Evolutionary conservation across 768 basidiomycete species (phyloP).

Genomic region (Podaxis pistillaris): DNA sequence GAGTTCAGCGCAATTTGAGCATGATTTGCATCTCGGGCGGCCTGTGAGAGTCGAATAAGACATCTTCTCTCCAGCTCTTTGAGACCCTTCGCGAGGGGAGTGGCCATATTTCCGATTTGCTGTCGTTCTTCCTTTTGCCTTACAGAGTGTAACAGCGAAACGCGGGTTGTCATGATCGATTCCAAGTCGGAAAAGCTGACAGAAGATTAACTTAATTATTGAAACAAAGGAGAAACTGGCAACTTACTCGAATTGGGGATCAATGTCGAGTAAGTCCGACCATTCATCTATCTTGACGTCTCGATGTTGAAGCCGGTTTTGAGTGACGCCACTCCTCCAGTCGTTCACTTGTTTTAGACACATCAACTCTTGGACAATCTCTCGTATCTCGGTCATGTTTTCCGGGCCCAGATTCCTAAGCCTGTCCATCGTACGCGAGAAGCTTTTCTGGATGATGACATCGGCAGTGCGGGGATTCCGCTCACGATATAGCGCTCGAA

Average conservation of each 20-base stretch:
- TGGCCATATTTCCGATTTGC: slow-evolving; percentile 69
- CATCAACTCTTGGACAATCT: slow-evolving; percentile 69
- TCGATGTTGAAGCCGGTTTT: slow-evolving; percentile 32
- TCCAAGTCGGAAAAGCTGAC: slow-evolving; percentile 75
- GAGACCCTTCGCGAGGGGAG: slow-evolving; percentile 50
- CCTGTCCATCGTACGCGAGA: slow-evolving; percentile 60
- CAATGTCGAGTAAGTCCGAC: slow-evolving; percentile 45
- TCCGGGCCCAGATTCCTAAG: slow-evolving; percentile 72
- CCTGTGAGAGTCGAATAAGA: slow-evolving; percentile 67
- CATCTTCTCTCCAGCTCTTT: slow-evolving; percentile 65
- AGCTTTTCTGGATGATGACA: slow-evolving; percentile 43
- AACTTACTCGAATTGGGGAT: slow-evolving; percentile 66
- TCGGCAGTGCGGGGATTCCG: slow-evolving; percentile 54
- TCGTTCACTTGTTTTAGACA: slow-evolving; percentile 74
- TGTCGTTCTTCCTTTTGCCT: slow-evolving; percentile 69
- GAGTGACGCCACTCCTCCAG: slow-evolving; percentile 48
- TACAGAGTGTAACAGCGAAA: slow-evolving; percentile 75
- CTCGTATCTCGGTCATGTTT: slow-evolving; percentile 73
- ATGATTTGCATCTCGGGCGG: slow-evolving; percentile 66
- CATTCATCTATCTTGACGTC: slow-evolving; percentile 33
- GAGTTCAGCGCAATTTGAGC: slow-evolving; percentile 86
- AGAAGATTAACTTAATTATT: slow-evolving; percentile 10
- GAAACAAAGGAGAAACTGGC: not conserved
- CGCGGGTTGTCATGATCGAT: slow-evolving; percentile 74
- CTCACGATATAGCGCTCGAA: slow-evolving; percentile 82